Conservation (phyloP, 106 monocot genomes). For the Phalaenopsis aphrodite region DNA sequence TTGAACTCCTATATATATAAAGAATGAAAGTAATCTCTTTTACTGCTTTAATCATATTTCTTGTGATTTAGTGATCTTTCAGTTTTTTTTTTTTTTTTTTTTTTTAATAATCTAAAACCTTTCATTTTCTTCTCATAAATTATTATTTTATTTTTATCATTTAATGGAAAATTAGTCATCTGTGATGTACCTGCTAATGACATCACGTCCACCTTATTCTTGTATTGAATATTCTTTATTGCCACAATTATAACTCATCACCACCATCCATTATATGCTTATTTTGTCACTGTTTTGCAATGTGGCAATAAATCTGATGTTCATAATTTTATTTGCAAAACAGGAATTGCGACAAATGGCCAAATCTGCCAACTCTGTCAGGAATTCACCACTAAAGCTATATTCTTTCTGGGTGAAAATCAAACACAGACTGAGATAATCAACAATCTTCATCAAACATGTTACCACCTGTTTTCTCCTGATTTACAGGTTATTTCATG, state of each 20-base stretch:
- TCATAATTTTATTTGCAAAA: neutral
- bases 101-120: neutral
- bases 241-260: no score
- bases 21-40: neutral
- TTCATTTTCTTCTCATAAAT: neutral
- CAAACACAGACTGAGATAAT: slow-evolving; percentile 45
- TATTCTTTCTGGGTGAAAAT: slow-evolving; percentile 38
- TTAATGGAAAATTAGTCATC: neutral
- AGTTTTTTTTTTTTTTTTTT: neutral
- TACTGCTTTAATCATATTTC: neutral
- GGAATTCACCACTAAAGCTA: slow-evolving; percentile 39
- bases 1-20: neutral
- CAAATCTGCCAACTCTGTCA: slow-evolving; percentile 50
- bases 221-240: no score
- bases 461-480: slow-evolving; percentile 30
- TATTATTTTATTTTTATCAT: neutral
- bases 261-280: no score
- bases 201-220: no score
- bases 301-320: no score
- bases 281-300: no score
- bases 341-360: slow-evolving; percentile 14
- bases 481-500: neutral
- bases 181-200: neutral
- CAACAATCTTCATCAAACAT: slow-evolving; percentile 39
- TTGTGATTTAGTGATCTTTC: neutral